phyloP scores from a whole-genome alignment of 2,329 filamentous ascomycete genomes.

The Talaromyces sp. region DNA sequence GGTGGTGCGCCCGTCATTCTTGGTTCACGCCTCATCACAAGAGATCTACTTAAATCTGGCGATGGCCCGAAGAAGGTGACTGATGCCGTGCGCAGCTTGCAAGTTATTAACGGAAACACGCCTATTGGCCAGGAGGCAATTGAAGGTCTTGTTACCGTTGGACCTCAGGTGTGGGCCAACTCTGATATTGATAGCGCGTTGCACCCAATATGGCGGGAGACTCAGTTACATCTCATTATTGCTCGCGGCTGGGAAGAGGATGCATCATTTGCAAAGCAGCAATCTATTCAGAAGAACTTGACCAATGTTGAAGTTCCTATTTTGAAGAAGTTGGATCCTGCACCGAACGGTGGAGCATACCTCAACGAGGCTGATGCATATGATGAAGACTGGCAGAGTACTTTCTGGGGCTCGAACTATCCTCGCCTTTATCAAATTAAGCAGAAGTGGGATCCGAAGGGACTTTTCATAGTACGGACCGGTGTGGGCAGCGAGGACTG shows the following conservation, averaged over 20 bases:
- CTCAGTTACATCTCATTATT: conserved; percentile 24
- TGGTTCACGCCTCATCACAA: conserved; percentile 1
- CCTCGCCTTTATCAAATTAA: conserved; percentile 20
- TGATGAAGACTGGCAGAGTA: conserved; percentile 38
- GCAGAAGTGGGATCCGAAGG: conserved; percentile 17
- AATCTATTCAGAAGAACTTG: conserved; percentile 38
- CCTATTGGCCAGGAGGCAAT: not conserved
- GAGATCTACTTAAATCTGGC: not conserved
- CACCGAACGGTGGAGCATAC: conserved; percentile 30
- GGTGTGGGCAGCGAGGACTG: conserved; percentile 33
- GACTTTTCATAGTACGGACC: conserved; percentile 23
- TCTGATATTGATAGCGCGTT: not conserved
- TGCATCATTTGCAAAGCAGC: conserved; percentile 11
- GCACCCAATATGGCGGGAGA: conserved; percentile 9
- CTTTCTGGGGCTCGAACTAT: conserved; percentile 34
- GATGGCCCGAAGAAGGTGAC: not conserved
- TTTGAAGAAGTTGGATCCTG: conserved; percentile 7
- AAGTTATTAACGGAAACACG: not conserved
- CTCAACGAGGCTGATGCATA: conserved; percentile 41
- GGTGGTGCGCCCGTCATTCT: not conserved
- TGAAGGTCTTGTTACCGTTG: not conserved
- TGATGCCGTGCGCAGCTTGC: not conserved
- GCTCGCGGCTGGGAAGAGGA: conserved; percentile 17
- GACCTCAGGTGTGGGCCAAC: not conserved
- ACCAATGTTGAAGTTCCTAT: conserved; percentile 27